phyloP scores from a whole-genome alignment of 768 basidiomycete species.

The Lactarius sp. region DNA sequence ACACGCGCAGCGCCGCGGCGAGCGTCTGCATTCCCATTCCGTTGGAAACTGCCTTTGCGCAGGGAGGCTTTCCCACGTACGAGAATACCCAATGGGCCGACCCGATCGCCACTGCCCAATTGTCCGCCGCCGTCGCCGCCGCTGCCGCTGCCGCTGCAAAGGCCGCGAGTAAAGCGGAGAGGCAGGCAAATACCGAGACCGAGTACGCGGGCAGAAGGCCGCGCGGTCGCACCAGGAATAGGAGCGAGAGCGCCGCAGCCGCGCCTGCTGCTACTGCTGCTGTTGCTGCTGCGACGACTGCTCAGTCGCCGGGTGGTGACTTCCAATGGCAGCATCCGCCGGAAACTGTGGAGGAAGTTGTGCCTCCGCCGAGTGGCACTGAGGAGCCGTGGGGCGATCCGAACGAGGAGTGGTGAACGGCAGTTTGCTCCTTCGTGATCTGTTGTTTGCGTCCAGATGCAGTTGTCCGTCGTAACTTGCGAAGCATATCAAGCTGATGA shows the following conservation, averaged over 20 bases:
- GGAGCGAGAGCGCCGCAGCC: neutral
- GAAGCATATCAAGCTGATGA: too few species aligned
- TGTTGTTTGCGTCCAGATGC: too few species aligned
- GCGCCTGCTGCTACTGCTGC: too few species aligned
- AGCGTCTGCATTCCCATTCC: neutral
- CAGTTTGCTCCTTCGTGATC: too few species aligned
- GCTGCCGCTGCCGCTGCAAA: neutral
- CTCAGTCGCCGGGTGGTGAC: too few species aligned
- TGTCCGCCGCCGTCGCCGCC: too few species aligned
- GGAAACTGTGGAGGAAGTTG: neutral
- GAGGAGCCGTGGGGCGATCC: neutral
- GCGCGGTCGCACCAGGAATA: neutral
- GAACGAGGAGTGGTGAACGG: neutral
- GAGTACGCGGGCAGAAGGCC: neutral
- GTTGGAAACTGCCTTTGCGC: neutral
- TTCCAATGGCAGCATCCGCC: too few species aligned
- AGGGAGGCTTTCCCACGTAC: neutral
- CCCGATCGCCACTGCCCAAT: neutral
- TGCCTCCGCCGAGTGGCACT: neutral
- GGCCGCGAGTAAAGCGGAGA: neutral
- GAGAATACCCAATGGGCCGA: neutral
- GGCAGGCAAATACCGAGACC: neutral
- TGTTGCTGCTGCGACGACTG: too few species aligned
- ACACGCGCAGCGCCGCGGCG: neutral
- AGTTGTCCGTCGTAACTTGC: too few species aligned